Evolutionary conservation across 148 eudicot genomes (phyloP).

Genomic region (Rhododendron mucronatum): DNA sequence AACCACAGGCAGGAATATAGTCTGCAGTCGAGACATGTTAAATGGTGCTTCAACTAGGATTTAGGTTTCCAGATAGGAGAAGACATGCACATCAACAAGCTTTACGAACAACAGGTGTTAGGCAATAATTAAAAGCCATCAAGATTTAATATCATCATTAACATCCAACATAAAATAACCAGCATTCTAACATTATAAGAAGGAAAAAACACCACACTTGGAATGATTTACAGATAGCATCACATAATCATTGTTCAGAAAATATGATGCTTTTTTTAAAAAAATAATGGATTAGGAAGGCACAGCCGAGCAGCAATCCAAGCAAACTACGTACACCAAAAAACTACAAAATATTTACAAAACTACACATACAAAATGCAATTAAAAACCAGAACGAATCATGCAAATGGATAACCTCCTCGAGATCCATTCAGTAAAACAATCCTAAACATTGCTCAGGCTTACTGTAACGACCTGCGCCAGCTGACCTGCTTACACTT

Average conservation of each 20-base stretch:
- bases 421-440: not conserved
- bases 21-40: constrained; percentile 42
- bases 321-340: not conserved
- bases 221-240: not conserved
- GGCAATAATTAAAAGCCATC: not conserved
- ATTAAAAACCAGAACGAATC: not conserved
- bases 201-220: not conserved
- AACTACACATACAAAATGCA: not conserved
- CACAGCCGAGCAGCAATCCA: not conserved
- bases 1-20: constrained; percentile 92
- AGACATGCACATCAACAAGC: not conserved
- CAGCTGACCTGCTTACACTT: no score
- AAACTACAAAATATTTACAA: not conserved
- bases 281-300: not conserved
- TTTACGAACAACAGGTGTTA: not conserved
- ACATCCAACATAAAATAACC: not conserved
- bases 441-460: not conserved
- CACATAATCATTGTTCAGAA: not conserved
- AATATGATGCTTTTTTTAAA: not conserved
- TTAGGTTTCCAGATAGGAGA: not conserved
- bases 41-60: not conserved
- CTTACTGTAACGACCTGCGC: not conserved
- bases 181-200: not conserved
- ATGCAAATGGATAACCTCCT: not conserved
- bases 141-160: not conserved